Evolutionary conservation across 352 stramenopile species (phyloP), one percentile per base, ranked within the genome.

Genomic region (Thraustochytrium striatum): DNA sequence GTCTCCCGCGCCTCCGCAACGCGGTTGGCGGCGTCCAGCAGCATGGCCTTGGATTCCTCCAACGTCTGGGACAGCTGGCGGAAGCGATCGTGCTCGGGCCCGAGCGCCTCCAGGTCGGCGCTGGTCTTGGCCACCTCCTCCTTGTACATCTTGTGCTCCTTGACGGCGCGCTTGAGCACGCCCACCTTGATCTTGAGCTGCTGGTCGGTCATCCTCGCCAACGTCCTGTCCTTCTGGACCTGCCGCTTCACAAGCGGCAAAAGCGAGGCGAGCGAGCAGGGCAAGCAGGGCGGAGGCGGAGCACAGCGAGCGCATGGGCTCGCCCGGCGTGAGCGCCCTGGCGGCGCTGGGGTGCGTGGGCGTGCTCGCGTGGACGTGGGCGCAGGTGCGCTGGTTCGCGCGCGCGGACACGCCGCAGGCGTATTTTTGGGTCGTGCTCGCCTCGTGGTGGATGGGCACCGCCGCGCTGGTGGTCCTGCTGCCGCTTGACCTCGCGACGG

Each of bases 11-110:
- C 70, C 5, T 80, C 58, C 11, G 55, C n/a, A 3, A 59, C 70
- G 32, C 70, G 53, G 39, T 35, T 58, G 32, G 47, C 57, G 39
- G 70, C 70, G 30, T 80, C 58, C n/a, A 47, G 16, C 7, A 80
- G 38, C 70, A 80, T 80, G n/a, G 55, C 47, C 36, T 80, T 80
- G 30, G 70, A 80, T 32, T 80, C 70, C 28, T 80, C 57, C 13
- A 80, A 33, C 19, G 70, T 30, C n/a, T 80, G 32, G 19, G 70
- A 57, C n/a, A 80, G 57, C 57, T 80, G 70, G 5, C 70, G 7
- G 58, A 35, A 80, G 25, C 57, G n/a, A 35, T 80, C 70, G 57
- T 80, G 70, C 55, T 69, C 58, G 0, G 38, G 11, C 28, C 55
- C 70, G 57, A 80, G 79, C 16, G 28, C 79, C 58, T 69, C 70